Base-by-base conservation (phyloP, 768 basidiomycete species). In the Pleurotus eryngii region DNA sequence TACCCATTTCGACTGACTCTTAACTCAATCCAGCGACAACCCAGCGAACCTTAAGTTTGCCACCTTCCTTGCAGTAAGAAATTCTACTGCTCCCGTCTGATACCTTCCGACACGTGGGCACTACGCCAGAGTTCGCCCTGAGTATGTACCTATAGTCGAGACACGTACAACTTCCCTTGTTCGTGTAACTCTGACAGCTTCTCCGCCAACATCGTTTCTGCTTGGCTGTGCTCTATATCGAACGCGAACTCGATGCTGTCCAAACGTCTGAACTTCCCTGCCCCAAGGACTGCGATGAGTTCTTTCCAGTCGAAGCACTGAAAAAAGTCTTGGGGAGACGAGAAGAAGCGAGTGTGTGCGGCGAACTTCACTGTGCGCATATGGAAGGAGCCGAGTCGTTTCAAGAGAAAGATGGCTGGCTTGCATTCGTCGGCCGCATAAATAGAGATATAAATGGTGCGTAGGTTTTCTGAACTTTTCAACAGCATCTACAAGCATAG, bases 261-360 rank as follows among this genome's bases (percentile, higher is more conserved):
- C 15, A 50, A 15, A 12, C 49, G 38, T 17, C 35, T 30, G 22
- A 50, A 38, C 27, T 37, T 27, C 15, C 38, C 49, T n/a, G 17
- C 49, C 17, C n/a, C 27, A 17, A 50, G 49, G 38, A 50, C 15
- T 27, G 9, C 35, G 30, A 35, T 37, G 30, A 50, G 20, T 35
- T 50, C 49, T 8, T n/a, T 7, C 49, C 49, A 50, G n/a, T 50
- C 27, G 35, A 50, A 27, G n/a, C 11, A 17, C 7, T 35, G n/a
- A 24, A 50, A 50, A 15, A 50, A 50, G 8, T 35, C 30, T 18
- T 49, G 8, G 30, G 30, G 17, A 18, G n/a, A n/a, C 47, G 18
- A 49, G 30, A 50, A 50, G 24, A 35, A 50, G 14, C 49, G 49
- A 11, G 49, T 50, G n/a, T 50, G 49, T 6, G 38, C 49, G 49